Evolutionary conservation across 345 rosid species (phyloP).

Genomic region (Brassica rapa): DNA sequence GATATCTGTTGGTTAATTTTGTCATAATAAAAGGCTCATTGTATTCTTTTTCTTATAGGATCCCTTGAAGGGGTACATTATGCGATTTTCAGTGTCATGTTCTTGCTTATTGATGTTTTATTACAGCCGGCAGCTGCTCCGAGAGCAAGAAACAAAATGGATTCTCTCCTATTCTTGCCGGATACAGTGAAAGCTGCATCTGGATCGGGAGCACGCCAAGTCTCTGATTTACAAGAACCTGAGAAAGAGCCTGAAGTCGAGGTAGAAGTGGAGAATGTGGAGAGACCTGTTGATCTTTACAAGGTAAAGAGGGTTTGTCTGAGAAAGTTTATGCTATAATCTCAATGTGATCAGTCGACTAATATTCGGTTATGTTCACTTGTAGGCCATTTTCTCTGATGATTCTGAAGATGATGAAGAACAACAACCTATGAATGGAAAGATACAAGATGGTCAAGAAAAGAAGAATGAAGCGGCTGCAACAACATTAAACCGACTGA

Average conservation of each 20-base stretch:
- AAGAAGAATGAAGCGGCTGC: conserved; percentile 78
- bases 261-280: conserved; percentile 74
- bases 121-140: conserved; percentile 83
- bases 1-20: conserved; percentile 6
- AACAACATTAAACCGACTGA: conserved; percentile 76
- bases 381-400: conserved; percentile 91
- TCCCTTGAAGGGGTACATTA: not conserved
- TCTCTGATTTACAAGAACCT: conserved; percentile 39
- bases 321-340: not conserved
- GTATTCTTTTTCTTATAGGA: not conserved
- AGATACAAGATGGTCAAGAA: conserved; percentile 51
- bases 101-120: conserved; percentile 4
- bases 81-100: conserved; percentile 8
- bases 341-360: not conserved
- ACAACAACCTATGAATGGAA: conserved; percentile 40
- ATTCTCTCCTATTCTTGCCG: conserved; percentile 76
- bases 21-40: not conserved
- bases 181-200: conserved; percentile 58
- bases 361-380: conserved; percentile 8
- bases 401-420: conserved; percentile 83
- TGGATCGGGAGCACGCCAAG: conserved; percentile 47
- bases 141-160: conserved; percentile 78
- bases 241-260: conserved; percentile 53
- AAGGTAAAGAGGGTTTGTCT: conserved; percentile 54
- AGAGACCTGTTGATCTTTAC: conserved; percentile 95